Percentiles rank a stretch among this genome's conserved stretches.
These are phyloP conservation scores for Serendipita sp. DNA, from an alignment of 768 basidiomycete genomes.

Conservation along the genomic window DNA sequence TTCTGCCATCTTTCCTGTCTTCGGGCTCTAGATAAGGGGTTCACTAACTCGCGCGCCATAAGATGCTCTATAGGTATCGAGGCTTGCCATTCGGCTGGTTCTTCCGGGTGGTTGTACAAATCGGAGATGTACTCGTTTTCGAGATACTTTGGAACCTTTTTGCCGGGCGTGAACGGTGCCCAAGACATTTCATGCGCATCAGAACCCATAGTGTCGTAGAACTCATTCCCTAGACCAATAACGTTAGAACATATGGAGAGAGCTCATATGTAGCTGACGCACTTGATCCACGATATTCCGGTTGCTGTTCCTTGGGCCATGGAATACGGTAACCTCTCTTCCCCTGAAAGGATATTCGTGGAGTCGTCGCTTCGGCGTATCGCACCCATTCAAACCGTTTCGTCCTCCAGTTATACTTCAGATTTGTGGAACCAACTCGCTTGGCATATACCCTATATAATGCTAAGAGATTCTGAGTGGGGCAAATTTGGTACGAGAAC, in stretches of 20 bases:
- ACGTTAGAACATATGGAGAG: neutral
- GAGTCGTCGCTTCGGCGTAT: constrained; percentile 48
- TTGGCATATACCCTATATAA: constrained; percentile 54
- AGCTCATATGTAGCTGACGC: neutral
- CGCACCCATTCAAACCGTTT: constrained; percentile 59
- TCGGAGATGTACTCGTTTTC: constrained; percentile 42
- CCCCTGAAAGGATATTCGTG: constrained; percentile 31
- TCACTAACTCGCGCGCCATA: constrained; percentile 53
- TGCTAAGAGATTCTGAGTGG: neutral
- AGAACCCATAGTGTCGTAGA: constrained; percentile 51
- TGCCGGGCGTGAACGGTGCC: constrained; percentile 32
- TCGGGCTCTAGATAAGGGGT: constrained; percentile 71
- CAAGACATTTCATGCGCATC: constrained; percentile 57
- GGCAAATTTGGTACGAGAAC: neutral
- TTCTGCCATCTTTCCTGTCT: constrained; percentile 63
- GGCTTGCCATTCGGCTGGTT: constrained; percentile 30
- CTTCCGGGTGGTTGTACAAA: constrained; percentile 22
- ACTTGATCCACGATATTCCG: constrained; percentile 5
- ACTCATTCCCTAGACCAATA: constrained; percentile 12
- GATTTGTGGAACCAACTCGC: constrained; percentile 44
- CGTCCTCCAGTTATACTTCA: constrained; percentile 39
- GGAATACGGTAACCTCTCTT: constrained; percentile 31
- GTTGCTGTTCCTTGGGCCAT: constrained; percentile 40
- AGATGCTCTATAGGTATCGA: constrained; percentile 48
- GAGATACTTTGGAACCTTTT: constrained; percentile 29